Percentiles rank a stretch among this genome's conserved stretches.
Evolutionary conservation across 768 basidiomycete species (phyloP).

Genomic region (Lentinula sp.): DNA sequence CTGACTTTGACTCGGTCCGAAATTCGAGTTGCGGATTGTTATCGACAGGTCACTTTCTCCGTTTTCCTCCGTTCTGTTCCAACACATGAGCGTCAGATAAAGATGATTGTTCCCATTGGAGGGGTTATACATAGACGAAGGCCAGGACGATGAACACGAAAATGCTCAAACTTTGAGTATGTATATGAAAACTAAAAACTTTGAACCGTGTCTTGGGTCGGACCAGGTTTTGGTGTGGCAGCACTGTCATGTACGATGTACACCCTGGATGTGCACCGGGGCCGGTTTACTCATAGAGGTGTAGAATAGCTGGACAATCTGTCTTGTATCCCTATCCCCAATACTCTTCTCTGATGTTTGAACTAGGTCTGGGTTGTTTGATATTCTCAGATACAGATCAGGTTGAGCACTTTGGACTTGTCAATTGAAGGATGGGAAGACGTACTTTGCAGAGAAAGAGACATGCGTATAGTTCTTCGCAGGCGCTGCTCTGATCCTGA

Average conservation of each 20-base stretch:
- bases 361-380: slow-evolving; percentile 12
- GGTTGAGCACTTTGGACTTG: background rate
- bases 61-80: background rate
- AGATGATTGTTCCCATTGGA: too few relatives aligned
- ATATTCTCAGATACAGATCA: slow-evolving; percentile 17
- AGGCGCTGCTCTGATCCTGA: slow-evolving; percentile 31
- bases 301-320: slow-evolving; percentile 28
- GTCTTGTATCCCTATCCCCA: slow-evolving; percentile 13
- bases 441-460: slow-evolving; percentile 35
- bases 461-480: slow-evolving; percentile 26
- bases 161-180: too few relatives aligned
- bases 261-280: slow-evolving; percentile 22
- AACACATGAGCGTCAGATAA: too few relatives aligned
- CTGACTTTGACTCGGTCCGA: background rate
- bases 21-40: background rate
- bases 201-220: too few relatives aligned
- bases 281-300: slow-evolving; percentile 23
- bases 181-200: too few relatives aligned
- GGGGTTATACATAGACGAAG: too few relatives aligned
- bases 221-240: too few relatives aligned
- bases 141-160: too few relatives aligned
- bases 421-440: slow-evolving; percentile 11
- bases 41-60: background rate
- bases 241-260: background rate
- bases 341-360: background rate